phyloP scores from a whole-genome alignment of 371 early-diverging fungal species.

The Rhizopus arrhizus region DNA sequence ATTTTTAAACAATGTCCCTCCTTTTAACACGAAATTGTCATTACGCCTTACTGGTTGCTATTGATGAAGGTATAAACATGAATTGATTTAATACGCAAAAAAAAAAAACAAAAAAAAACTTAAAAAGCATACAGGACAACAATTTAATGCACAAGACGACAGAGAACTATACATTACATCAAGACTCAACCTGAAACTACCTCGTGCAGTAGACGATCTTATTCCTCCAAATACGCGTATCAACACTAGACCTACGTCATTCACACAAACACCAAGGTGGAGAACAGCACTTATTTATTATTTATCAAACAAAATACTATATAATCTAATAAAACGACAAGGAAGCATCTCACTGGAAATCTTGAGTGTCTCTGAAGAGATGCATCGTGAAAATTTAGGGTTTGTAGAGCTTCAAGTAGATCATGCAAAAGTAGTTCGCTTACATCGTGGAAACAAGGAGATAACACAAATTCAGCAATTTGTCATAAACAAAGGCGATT shows the following conservation, averaged over 20 bases:
- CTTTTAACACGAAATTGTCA: slow-evolving; percentile 33
- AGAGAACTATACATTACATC: slow-evolving; percentile 43
- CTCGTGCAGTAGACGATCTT: slow-evolving; percentile 43
- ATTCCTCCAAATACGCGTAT: slow-evolving; percentile 47
- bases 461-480: slow-evolving; percentile 36
- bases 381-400: slow-evolving; percentile 23
- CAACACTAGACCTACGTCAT: slow-evolving; percentile 32
- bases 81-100: background rate
- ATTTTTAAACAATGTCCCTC: slow-evolving; percentile 30
- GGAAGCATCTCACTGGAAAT: slow-evolving; percentile 34
- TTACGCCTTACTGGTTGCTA: slow-evolving; percentile 38
- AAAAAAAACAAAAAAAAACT: background rate
- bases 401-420: slow-evolving; percentile 26
- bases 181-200: slow-evolving; percentile 36
- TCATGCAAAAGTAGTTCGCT: slow-evolving; percentile 36
- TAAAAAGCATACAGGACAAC: slow-evolving; percentile 23
- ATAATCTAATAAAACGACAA: slow-evolving; percentile 26
- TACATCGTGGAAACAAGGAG: slow-evolving; percentile 29
- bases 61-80: slow-evolving; percentile 34
- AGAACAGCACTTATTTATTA: slow-evolving; percentile 46
- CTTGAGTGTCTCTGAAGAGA: slow-evolving; percentile 22
- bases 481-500: slow-evolving; percentile 47
- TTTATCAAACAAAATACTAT: slow-evolving; percentile 38
- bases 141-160: slow-evolving; percentile 30
- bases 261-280: slow-evolving; percentile 30